phyloP scores from a whole-genome alignment of 306 rosid genomes.

The Citrullus colocynthis region DNA sequence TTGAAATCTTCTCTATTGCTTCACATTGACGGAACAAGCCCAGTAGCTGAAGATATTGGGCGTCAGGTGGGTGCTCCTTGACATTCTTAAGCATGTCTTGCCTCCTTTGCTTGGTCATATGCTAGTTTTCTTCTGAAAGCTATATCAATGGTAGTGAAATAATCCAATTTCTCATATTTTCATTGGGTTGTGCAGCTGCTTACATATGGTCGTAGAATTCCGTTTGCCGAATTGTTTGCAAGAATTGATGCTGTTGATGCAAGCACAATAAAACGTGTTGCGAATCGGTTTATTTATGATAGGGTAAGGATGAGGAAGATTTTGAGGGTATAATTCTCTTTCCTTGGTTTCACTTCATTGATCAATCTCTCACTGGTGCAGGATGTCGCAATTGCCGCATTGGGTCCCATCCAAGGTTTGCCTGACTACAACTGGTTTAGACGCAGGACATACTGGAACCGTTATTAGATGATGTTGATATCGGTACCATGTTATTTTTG shows the following conservation, averaged over 20 bases:
- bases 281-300: conserved; percentile 84
- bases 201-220: conserved; percentile 88
- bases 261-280: conserved; percentile 82
- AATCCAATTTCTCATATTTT: background rate
- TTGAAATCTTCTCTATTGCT: conserved; percentile 79
- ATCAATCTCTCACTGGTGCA: conserved; percentile 14
- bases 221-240: conserved; percentile 85
- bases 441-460: conserved; percentile 98
- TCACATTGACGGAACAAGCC: conserved; percentile 85
- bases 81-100: background rate
- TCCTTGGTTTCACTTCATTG: background rate
- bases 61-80: conserved; percentile 50
- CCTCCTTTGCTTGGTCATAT: background rate
- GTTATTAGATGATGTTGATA: conserved; percentile 42
- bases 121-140: background rate
- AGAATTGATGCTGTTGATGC: conserved; percentile 90
- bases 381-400: conserved; percentile 86
- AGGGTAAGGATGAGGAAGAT: conserved; percentile 32
- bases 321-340: background rate
- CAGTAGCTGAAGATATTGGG: conserved; percentile 87
- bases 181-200: conserved; percentile 38
- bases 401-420: conserved; percentile 74
- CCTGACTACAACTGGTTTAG: conserved; percentile 99
- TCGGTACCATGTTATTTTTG: conserved; percentile 13
- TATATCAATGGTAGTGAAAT: background rate